A percentile compares a stretch with the other conserved stretches of the same genome.
Conservation (phyloP, 345 rosid genomes). For the Brassica juncea region DNA sequence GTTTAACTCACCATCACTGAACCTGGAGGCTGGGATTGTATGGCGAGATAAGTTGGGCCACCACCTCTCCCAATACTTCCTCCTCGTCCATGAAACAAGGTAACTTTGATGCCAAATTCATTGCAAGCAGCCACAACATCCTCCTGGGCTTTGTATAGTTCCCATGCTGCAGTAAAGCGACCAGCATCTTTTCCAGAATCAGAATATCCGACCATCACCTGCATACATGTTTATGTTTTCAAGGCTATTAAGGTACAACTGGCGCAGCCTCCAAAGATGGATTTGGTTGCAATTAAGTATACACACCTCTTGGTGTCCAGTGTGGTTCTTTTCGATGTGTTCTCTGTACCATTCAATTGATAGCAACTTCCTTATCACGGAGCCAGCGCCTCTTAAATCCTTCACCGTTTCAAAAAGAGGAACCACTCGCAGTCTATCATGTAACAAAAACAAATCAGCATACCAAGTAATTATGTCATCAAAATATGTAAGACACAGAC, state of each 20-base stretch:
- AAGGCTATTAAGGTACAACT: not conserved
- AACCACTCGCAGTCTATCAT: conserved; percentile 78
- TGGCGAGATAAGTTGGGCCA: conserved; percentile 96
- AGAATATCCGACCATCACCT: conserved; percentile 99
- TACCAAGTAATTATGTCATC: conserved; percentile 12
- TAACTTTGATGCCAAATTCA: conserved; percentile 83
- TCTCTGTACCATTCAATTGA: conserved; percentile 94
- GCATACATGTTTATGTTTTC: not conserved
- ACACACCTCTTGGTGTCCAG: conserved; percentile 85
- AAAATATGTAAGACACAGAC: not conserved
- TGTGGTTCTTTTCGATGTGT: conserved; percentile 76
- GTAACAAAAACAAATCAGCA: not conserved
- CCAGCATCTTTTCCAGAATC: conserved; percentile 99
- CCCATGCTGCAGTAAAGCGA: conserved; percentile 98
- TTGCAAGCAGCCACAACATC: conserved; percentile 96
- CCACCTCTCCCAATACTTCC: conserved; percentile 99
- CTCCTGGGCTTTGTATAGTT: conserved; percentile 98
- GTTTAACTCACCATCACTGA: conserved; percentile 73
- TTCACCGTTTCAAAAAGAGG: conserved; percentile 93
- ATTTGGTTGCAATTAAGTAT: not conserved
- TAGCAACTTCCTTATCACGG: conserved; percentile 73
- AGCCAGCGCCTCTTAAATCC: conserved; percentile 88
- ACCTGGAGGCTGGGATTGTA: conserved; percentile 98
- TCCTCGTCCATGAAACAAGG: conserved; percentile 97
- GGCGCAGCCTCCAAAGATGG: not conserved